Conservation (phyloP, 805 yeast species). For the Myxozyma udenii region DNA sequence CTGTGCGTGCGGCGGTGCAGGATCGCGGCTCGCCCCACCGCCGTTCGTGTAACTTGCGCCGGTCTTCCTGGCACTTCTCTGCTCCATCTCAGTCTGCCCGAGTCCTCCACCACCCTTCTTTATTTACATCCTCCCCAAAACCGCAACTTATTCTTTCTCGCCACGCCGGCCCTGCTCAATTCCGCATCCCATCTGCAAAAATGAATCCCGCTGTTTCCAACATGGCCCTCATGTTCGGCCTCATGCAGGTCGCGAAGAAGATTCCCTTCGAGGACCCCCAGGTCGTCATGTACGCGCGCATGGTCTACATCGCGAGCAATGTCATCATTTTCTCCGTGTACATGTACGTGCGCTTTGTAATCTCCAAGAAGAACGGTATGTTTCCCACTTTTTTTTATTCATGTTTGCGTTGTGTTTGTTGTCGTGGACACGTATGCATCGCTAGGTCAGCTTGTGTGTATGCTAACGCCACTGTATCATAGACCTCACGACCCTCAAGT, state of each 20-base stretch:
- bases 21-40: background rate
- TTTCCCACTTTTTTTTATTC: background rate
- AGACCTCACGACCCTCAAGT: conserved; percentile 84
- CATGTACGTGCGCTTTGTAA: conserved; percentile 57
- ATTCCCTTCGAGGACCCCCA: conserved; percentile 84
- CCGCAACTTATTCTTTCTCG: background rate
- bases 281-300: conserved; percentile 70
- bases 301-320: conserved; percentile 66
- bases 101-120: background rate
- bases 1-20: background rate
- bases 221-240: conserved; percentile 84
- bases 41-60: background rate
- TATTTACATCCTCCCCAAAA: background rate
- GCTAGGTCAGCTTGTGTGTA: background rate
- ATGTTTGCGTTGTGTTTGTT: background rate
- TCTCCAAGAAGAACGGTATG: conserved; percentile 66
- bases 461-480: background rate
- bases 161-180: too few species aligned
- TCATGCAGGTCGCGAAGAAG: conserved; percentile 91
- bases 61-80: background rate
- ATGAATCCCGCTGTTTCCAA: conserved; percentile 90
- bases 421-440: background rate
- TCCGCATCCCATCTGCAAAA: background rate
- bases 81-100: background rate
- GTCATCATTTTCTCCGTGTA: conserved; percentile 62